Evolutionary conservation across 1,284 basidiomycete species (phyloP), one percentile per base, ranked within the genome.

Genomic region (Golubevia sp.): DNA sequence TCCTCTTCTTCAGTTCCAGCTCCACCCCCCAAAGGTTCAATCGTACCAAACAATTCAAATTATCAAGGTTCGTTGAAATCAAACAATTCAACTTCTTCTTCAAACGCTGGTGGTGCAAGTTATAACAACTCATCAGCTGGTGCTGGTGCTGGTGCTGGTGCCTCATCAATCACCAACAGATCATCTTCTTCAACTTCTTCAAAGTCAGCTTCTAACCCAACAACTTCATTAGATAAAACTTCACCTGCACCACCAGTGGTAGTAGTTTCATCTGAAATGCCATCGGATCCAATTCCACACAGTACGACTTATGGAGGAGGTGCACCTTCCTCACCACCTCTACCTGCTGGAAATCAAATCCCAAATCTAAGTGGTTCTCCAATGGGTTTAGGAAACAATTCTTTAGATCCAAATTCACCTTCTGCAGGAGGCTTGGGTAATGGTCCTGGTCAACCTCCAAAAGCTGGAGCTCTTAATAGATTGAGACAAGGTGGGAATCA

Each of bases 181-280:
- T 58, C 56, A 15, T 11, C 26, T 2, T 49, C 56, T 55, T 59
- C 44, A 55, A 62, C 70, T n/a, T 64, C 59, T 59, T 38, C 57
- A 5, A 48, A 55, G 11, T 54, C 61, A n/a, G 52, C 58, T 3
- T 62, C 66, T 18, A 44, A 38, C 58, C 62, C 20, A 44, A 52
- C 55, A 66, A 60, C 59, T 61, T 58, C 58, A 61, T 58, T 38
- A 24, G 73, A 77, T 70, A 77, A 77, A 67, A 71, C 71, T 57
- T 66, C 70, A 34, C 71, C 74, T 51, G 73, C 73, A 53, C 76
- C 73, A 27, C 76, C 75, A 25, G 67, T 79, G 55, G 75, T 76
- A 55, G 74, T 77, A 61, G 74, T 76, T 48, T 77, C 75, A 44
- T 59, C 70, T 57, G 74, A 76, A 61, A 76, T 78, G 74, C 76